These are phyloP conservation scores for Brasilioporus rufonigricans DNA, from an alignment of 768 basidiomycete genomes.

Conservation along the genomic window DNA sequence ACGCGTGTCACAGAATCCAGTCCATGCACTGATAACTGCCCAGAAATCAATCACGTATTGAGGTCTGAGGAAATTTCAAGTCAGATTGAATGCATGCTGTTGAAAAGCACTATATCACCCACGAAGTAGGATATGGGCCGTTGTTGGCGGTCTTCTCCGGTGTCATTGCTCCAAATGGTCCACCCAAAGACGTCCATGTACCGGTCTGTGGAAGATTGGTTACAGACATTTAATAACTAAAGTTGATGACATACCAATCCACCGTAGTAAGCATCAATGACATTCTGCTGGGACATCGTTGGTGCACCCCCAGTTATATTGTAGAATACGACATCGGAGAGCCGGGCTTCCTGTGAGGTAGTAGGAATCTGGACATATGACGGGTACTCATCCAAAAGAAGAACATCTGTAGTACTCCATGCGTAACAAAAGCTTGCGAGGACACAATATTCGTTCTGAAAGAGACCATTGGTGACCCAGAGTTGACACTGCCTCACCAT, in stretches of 20 bases:
- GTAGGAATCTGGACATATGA: constrained; percentile 2
- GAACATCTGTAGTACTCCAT: too few relatives aligned
- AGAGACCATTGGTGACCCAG: constrained; percentile 21
- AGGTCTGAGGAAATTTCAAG: not conserved
- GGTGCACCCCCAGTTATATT: constrained; percentile 17
- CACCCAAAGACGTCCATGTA: constrained; percentile 5
- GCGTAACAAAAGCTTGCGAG: constrained; percentile 26
- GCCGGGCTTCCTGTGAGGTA: constrained; percentile 4
- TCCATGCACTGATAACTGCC: constrained; percentile 24
- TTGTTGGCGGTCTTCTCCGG: too few relatives aligned
- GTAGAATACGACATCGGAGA: constrained; percentile 20
- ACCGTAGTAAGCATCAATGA: constrained; percentile 20
- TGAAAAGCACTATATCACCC: not conserved
- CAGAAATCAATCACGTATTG: constrained; percentile 23
- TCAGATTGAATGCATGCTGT: too few relatives aligned
- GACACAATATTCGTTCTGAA: constrained; percentile 25
- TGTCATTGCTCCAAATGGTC: not conserved
- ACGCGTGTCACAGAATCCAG: constrained; percentile 17
- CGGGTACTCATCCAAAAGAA: too few relatives aligned
- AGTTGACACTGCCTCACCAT: constrained; percentile 17
- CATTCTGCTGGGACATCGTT: constrained; percentile 21
- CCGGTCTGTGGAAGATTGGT: constrained; percentile 8
- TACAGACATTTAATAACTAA: too few relatives aligned
- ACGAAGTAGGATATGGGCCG: constrained; percentile 24
- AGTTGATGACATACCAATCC: constrained; percentile 11